Conservation (phyloP, 306 rosid species). For the Cucumis melo region DNA sequence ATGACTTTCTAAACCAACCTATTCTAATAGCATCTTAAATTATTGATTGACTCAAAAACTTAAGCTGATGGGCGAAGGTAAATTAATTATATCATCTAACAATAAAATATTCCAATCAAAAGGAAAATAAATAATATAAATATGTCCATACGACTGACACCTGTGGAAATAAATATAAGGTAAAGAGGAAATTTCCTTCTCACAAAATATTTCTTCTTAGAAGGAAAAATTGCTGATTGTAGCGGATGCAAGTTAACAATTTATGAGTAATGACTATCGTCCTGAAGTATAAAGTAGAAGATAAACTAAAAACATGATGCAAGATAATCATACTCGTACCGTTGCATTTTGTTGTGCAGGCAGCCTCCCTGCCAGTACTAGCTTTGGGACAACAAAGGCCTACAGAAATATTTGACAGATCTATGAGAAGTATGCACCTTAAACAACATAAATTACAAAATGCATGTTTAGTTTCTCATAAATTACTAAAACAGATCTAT, state of each 20-base stretch:
- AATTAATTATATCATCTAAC: too few relatives aligned
- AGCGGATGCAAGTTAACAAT: not conserved
- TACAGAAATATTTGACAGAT: slow-evolving; percentile 16
- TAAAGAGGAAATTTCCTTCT: not conserved
- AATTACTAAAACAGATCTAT: slow-evolving; percentile 1
- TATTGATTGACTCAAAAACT: too few relatives aligned
- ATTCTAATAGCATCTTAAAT: too few relatives aligned
- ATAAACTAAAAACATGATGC: slow-evolving; percentile 1
- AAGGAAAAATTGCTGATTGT: not conserved
- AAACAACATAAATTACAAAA: not conserved
- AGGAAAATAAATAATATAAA: not conserved
- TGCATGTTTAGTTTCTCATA: not conserved
- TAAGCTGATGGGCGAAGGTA: too few relatives aligned
- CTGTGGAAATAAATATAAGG: not conserved
- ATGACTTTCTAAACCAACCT: too few relatives aligned
- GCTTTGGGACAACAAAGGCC: slow-evolving; percentile 89
- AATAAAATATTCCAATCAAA: not conserved
- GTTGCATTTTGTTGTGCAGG: slow-evolving; percentile 97
- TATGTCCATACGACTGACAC: not conserved
- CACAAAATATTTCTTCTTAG: not conserved
- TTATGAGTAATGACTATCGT: not conserved
- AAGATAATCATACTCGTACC: slow-evolving; percentile 38
- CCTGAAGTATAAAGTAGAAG: not conserved
- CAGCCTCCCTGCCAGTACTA: slow-evolving; percentile 91
- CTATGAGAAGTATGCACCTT: not conserved